Evolutionary conservation across 495 filamentous ascomycete species (phyloP).

Genomic region (Penicillium odoratum): DNA sequence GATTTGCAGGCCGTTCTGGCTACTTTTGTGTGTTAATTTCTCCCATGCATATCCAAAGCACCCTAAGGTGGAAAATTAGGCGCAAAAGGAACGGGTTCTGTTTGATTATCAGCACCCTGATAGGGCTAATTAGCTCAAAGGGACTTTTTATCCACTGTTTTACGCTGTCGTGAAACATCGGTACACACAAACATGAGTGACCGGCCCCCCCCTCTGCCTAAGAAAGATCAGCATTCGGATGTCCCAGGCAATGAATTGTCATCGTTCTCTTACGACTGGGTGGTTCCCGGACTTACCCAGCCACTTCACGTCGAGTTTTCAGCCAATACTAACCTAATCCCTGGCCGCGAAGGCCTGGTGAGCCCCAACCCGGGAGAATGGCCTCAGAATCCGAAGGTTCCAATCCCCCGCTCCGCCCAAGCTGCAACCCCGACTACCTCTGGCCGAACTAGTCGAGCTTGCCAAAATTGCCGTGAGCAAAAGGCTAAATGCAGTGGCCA

Average conservation of each 20-base stretch:
- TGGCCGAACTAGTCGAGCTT: constrained; percentile 55
- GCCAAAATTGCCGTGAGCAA: constrained; percentile 72
- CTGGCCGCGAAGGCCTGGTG: constrained; percentile 18
- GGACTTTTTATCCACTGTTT: not conserved
- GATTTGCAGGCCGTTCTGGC: constrained; percentile 7
- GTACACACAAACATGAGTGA: constrained; percentile 29
- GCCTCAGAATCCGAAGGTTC: constrained; percentile 34
- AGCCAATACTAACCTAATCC: constrained; percentile 18
- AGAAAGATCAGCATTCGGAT: constrained; percentile 24
- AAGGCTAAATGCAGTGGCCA: constrained; percentile 65
- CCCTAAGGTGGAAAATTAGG: constrained; percentile 1
- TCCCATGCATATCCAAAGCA: not conserved
- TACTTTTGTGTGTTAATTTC: constrained; percentile 12
- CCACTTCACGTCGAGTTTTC: constrained; percentile 10
- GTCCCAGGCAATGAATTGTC: constrained; percentile 22
- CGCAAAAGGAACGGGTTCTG: not conserved
- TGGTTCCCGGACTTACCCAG: constrained; percentile 21
- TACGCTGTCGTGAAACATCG: constrained; percentile 4
- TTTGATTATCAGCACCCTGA: not conserved
- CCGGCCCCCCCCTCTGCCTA: constrained; percentile 21
- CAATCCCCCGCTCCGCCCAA: constrained; percentile 38
- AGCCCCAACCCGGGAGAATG: constrained; percentile 19
- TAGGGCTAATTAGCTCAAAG: constrained; percentile 15
- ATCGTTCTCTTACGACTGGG: constrained; percentile 19
- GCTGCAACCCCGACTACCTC: constrained; percentile 31